Evolutionary conservation across 768 basidiomycete species (phyloP).

Genomic region (Rhodotorula kratochvilovae): DNA sequence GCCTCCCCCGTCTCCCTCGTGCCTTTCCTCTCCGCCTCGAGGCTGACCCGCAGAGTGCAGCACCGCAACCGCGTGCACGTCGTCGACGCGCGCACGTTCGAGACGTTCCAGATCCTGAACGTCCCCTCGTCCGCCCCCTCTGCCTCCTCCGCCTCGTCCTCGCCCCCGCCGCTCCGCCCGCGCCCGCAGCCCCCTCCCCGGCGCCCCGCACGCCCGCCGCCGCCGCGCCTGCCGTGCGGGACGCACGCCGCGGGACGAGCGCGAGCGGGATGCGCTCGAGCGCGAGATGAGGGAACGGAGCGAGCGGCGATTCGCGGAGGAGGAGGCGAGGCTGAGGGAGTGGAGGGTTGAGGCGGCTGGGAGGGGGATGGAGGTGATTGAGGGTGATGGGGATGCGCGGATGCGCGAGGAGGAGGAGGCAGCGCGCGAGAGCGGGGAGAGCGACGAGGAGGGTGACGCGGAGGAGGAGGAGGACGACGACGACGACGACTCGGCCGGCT

Average conservation of each 20-base stretch:
- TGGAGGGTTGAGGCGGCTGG: neutral
- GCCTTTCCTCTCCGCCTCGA: neutral
- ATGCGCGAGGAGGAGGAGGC: neutral
- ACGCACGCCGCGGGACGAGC: slow-evolving; percentile 10
- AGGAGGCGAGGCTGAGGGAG: neutral
- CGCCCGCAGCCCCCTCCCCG: neutral
- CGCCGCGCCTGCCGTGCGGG: neutral
- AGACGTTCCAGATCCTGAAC: slow-evolving; percentile 45
- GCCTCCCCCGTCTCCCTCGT: neutral
- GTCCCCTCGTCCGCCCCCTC: slow-evolving; percentile 1
- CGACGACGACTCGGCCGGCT: neutral
- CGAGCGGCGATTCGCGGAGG: neutral
- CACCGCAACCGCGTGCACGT: slow-evolving; percentile 78
- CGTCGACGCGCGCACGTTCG: slow-evolving; percentile 80
- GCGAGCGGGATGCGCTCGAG: slow-evolving; percentile 16
- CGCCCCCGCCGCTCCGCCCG: neutral
- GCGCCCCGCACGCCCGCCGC: neutral
- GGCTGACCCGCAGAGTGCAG: slow-evolving; percentile 48
- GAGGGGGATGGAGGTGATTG: neutral
- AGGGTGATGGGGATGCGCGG: neutral
- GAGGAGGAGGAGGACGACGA: neutral
- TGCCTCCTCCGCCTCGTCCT: too few species aligned
- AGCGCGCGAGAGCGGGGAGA: neutral
- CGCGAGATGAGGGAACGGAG: slow-evolving; percentile 7
- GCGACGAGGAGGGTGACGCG: neutral